These are phyloP conservation scores for Glutinoglossum americanum DNA, from an alignment of 495 filamentous ascomycete species.

Conservation along the genomic window DNA sequence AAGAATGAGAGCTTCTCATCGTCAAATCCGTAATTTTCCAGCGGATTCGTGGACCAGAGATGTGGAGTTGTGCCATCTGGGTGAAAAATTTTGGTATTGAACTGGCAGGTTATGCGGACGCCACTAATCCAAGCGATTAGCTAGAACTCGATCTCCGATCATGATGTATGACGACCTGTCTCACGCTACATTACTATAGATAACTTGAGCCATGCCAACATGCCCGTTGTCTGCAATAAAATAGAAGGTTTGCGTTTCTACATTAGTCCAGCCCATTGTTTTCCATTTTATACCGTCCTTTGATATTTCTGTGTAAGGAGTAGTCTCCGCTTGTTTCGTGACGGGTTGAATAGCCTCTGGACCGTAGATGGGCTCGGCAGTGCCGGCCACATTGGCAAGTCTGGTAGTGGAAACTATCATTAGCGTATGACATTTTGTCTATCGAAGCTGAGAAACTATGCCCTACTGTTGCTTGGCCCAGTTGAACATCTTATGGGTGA, in stretches of 20 bases:
- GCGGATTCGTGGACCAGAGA: slow-evolving; percentile 60
- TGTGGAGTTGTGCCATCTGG: slow-evolving; percentile 39
- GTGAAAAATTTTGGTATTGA: slow-evolving; percentile 80
- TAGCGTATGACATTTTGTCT: neutral
- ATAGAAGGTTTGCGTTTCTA: slow-evolving; percentile 96
- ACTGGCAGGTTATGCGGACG: slow-evolving; percentile 73
- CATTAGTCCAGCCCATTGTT: slow-evolving; percentile 59
- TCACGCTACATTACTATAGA: slow-evolving; percentile 95
- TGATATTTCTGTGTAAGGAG: slow-evolving; percentile 57
- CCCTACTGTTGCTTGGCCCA: slow-evolving; percentile 55
- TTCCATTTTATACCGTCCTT: slow-evolving; percentile 67
- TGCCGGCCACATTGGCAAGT: slow-evolving; percentile 79
- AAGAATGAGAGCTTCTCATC: slow-evolving; percentile 63
- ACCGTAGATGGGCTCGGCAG: slow-evolving; percentile 90
- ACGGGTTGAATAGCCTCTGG: slow-evolving; percentile 74
- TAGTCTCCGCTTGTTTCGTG: slow-evolving; percentile 51
- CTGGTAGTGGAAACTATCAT: slow-evolving; percentile 19
- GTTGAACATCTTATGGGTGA: slow-evolving; percentile 28
- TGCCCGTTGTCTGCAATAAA: slow-evolving; percentile 57
- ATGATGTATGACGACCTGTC: slow-evolving; percentile 13
- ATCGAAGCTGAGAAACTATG: neutral
- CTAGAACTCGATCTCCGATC: slow-evolving; percentile 4
- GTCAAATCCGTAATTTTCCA: slow-evolving; percentile 62
- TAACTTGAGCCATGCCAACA: slow-evolving; percentile 66
- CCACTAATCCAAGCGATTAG: slow-evolving; percentile 35